A percentile compares a stretch with the other conserved stretches of the same genome.
Conservation (phyloP, 306 rosid genomes). For the Comarum palustre region DNA sequence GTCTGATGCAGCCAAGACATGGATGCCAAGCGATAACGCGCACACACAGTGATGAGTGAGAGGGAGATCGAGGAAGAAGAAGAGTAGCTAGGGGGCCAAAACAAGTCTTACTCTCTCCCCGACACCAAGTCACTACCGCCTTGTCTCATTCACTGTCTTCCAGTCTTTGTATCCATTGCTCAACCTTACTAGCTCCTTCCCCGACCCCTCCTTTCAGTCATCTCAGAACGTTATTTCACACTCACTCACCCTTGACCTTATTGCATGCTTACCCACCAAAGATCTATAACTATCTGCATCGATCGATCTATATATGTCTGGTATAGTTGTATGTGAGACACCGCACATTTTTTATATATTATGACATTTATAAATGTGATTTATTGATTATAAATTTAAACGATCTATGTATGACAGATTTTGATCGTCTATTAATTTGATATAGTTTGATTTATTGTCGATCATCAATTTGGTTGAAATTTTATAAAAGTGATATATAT, state of each 20-base stretch:
- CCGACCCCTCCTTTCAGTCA: neutral
- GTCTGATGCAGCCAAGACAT: conserved; percentile 39
- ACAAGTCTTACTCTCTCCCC: conserved; percentile 14
- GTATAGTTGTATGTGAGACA: neutral
- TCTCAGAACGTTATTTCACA: neutral
- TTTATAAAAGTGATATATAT: too few species aligned
- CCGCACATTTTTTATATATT: too few species aligned
- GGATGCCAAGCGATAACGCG: conserved; percentile 22
- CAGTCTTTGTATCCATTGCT: neutral
- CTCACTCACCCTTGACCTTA: neutral
- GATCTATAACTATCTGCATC: neutral
- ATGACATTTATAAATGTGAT: too few species aligned
- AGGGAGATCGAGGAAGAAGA: neutral
- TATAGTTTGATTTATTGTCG: too few species aligned
- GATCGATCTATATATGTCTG: neutral
- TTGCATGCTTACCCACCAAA: neutral
- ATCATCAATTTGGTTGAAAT: too few species aligned
- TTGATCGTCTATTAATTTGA: too few species aligned
- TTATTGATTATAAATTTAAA: too few species aligned
- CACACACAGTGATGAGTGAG: neutral
- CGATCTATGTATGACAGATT: too few species aligned
- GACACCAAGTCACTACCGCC: conserved; percentile 35
- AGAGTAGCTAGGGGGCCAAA: conserved; percentile 10
- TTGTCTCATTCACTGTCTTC: conserved; percentile 39
- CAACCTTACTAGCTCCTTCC: neutral